A percentile compares a stretch with the other conserved stretches of the same genome.
Conservation (phyloP, 2,329 filamentous ascomycete species). For the Botrytis galanthina region DNA sequence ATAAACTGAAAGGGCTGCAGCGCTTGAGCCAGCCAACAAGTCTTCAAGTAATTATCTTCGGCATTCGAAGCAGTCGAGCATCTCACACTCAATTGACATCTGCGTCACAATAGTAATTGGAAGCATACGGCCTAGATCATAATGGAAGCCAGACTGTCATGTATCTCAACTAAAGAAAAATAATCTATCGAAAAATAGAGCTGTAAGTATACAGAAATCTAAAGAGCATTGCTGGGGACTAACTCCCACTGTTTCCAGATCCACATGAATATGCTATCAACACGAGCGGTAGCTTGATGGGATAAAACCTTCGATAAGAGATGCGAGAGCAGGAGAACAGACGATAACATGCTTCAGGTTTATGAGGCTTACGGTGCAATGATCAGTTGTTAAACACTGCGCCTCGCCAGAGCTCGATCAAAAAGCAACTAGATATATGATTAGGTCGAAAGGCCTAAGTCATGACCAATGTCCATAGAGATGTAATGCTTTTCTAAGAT, state of each 20-base stretch:
- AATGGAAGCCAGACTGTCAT: not conserved
- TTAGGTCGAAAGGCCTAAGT: not conserved
- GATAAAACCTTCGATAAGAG: not conserved
- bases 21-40: not conserved
- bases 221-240: not conserved
- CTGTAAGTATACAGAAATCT: not conserved
- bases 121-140: not conserved
- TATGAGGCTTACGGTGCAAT: not conserved
- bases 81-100: not conserved
- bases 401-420: not conserved
- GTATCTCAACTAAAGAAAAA: not conserved
- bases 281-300: not conserved
- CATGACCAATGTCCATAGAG: not conserved
- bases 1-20: not conserved
- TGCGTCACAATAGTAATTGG: conserved; percentile 40
- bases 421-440: not conserved
- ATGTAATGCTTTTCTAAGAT: not conserved
- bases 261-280: not conserved
- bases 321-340: too few relatives aligned
- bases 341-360: not conserved
- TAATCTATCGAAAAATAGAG: not conserved
- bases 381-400: too few relatives aligned
- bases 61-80: not conserved
- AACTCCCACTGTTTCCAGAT: not conserved
- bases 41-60: not conserved